Base-by-base conservation (phyloP, 495 filamentous ascomycete genomes). In the Hyaloscypha bicolor region DNA sequence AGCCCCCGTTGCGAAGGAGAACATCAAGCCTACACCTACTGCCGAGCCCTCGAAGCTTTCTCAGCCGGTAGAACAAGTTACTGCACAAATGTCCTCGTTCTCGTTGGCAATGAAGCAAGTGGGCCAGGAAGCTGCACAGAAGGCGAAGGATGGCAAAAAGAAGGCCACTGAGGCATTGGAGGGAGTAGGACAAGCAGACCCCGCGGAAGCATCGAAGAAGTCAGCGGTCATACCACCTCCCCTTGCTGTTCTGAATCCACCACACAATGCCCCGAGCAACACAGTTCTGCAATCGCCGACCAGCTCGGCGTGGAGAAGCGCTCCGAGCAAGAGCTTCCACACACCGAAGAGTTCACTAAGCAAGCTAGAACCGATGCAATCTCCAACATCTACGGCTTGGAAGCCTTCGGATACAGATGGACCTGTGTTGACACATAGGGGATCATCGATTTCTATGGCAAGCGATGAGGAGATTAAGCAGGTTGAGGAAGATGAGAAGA, bases 101-200 rank as follows among this genome's bases (percentile, higher is more conserved):
- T 79, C 86, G 5, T 74, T 86, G 21, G 86, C 90, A 5, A 78
- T 91, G 65, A 81, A 82, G 60, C 88, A 87, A 77, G 85, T 89
- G 14, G 88, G 89, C 66, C 81, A 87, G 64, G 89, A 93, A 72
- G 91, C 90, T 16, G 91, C 90, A 0, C 78, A 85, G 65, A 91
- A 88, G 75, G 85, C 82, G 6, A 84, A 85, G 72, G 76, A 86
- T 64, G 72, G 79, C 35, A 75, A 69, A 57, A 72, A 75, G 65
- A 69, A 70, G 37, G 59, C 51, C n/a, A 16, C 52, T 9, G 70
- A 76, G 57, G 66, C 60, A 11, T 58, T 63, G 19, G 37, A 22
- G 48, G 70, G 68, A 53, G 65, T 63, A 59, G 72, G 64, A 60
- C 21, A 73, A 37, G 68, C 66, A 51, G 64, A 68, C 25, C 66